Evolutionary conservation across 2,329 filamentous ascomycete genomes (phyloP).

Genomic region (Diaporthe vaccinii): DNA sequence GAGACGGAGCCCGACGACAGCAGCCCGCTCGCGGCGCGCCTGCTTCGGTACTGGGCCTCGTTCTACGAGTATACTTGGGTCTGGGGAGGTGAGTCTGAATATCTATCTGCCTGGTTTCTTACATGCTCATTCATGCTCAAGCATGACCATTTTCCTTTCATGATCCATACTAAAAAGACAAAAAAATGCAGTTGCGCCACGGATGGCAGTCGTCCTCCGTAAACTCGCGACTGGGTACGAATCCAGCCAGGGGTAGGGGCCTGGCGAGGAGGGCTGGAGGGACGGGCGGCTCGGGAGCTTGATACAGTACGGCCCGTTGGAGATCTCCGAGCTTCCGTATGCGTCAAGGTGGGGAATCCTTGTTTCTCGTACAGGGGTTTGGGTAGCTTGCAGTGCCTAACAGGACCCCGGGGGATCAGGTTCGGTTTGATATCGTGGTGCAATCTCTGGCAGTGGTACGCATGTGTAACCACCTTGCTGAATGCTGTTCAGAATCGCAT

Average conservation of each 20-base stretch:
- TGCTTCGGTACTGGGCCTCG: slow-evolving; percentile 1
- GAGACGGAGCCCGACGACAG: not conserved
- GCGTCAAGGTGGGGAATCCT: not conserved
- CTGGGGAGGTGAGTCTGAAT: not conserved
- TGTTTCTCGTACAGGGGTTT: not conserved
- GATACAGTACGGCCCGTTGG: not conserved
- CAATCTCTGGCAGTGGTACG: too few species aligned
- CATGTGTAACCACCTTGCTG: too few species aligned
- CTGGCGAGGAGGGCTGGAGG: not conserved
- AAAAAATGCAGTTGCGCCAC: not conserved
- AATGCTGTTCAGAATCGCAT: too few species aligned
- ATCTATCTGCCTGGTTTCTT: too few species aligned
- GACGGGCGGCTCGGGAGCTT: not conserved
- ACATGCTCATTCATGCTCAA: not conserved
- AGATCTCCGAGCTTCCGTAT: not conserved
- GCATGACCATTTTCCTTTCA: not conserved
- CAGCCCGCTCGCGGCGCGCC: not conserved
- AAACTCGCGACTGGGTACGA: not conserved
- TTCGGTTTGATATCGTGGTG: too few species aligned
- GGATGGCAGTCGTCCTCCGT: slow-evolving; percentile 7
- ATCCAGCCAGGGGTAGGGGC: not conserved
- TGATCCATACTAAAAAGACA: not conserved
- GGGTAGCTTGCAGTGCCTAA: not conserved
- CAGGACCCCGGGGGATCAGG: too few species aligned
- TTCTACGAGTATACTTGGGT: slow-evolving; percentile 17